phyloP scores from a whole-genome alignment of 106 monocot species.

The Allium fistulosum region DNA sequence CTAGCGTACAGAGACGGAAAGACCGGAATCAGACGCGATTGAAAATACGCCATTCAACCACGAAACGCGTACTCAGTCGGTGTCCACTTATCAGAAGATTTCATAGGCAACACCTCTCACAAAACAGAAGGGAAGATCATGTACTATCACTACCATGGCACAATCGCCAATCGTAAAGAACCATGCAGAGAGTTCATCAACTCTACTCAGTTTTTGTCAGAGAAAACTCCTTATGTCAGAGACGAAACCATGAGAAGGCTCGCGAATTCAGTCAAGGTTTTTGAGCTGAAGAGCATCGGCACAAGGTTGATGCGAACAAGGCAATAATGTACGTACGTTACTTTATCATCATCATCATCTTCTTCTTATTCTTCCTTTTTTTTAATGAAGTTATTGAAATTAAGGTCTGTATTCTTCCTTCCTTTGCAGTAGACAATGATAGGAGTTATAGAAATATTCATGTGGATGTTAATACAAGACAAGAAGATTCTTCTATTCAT shows the following conservation, averaged over 20 bases:
- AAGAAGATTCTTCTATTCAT: too few relatives aligned
- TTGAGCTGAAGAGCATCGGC: slow-evolving; percentile 30
- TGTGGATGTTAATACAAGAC: too few relatives aligned
- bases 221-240: slow-evolving; percentile 17
- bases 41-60: slow-evolving; percentile 68
- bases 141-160: slow-evolving; percentile 74
- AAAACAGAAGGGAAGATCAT: slow-evolving; percentile 34
- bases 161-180: slow-evolving; percentile 32
- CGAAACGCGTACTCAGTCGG: slow-evolving; percentile 49
- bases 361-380: too few relatives aligned
- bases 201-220: background rate
- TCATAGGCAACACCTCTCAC: slow-evolving; percentile 38
- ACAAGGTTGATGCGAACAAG: slow-evolving; percentile 9
- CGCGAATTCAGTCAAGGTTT: slow-evolving; percentile 25
- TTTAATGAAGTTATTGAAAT: too few relatives aligned
- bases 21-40: slow-evolving; percentile 31
- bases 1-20: slow-evolving; percentile 59
- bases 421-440: too few relatives aligned
- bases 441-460: too few relatives aligned
- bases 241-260: slow-evolving; percentile 32
- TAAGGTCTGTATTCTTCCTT: too few relatives aligned
- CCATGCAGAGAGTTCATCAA: slow-evolving; percentile 43
- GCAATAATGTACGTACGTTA: background rate
- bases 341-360: too few relatives aligned
- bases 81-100: slow-evolving; percentile 70